Base-by-base conservation (phyloP, 306 rosid genomes). In the Potentilla sterilis region DNA sequence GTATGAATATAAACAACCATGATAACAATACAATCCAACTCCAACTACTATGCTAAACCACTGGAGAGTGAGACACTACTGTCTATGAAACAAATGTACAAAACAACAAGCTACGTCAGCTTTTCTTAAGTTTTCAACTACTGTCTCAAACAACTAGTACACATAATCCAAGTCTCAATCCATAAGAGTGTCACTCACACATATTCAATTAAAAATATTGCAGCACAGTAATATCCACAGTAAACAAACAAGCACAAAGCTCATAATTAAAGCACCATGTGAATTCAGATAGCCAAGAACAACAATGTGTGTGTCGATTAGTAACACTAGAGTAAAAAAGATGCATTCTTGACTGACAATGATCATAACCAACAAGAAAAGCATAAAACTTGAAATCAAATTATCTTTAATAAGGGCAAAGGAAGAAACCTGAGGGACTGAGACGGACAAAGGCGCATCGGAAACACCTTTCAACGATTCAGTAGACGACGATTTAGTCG, bases 391-490 rank as follows among this genome's bases (percentile, higher is more conserved):
- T 46, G 32, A 9, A 28, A 28, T 28, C 28, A 28, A 28, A 28
- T 28, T 28, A 0, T 28, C 28, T 28, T 28, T 28, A 28, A 28
- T 28, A 28, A 28, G 28, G 28, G 28, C 28, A 28, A 75, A 57
- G 81, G 74, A 83, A 49, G 83, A 51, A 86, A 94, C 97, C 97
- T 90, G 93, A 40, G 81, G 75, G 61, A 63, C 79, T 12, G 85
- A 47, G 54, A 75, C 69, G 59, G 96, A 74, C 12, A 87, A 81
- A 9, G 87, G 79, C 73, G 82, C 93, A 77, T 86, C 93, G 1
- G 86, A 71, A 84, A 84, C 80, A 64, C 81, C 84, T 89, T 86
- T 87, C 11, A 85, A 61, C 2, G 89, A 74, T 42, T 90, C 98
- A 6, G 86, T 59, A 7, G 91, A 76, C 51, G 91, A 76, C 51